These are phyloP conservation scores for Fusarium pininemorale DNA, from an alignment of 2,329 filamentous ascomycete genomes.

Conservation along the genomic window DNA sequence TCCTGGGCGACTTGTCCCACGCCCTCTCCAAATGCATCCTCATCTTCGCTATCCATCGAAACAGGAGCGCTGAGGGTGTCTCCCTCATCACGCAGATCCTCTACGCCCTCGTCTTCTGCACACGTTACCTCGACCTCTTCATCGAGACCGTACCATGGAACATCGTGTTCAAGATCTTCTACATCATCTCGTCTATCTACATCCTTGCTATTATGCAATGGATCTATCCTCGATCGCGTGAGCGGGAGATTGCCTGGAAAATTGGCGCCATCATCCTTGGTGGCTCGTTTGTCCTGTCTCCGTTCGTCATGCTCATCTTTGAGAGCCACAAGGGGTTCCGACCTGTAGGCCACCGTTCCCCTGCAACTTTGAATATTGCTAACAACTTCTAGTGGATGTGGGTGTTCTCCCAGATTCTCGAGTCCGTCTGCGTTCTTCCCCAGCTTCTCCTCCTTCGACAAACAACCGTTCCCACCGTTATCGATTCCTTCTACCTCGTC, in stretches of 20 bases:
- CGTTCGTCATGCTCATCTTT: constrained; percentile 77
- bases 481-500: constrained; percentile 95
- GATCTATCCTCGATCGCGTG: constrained; percentile 85
- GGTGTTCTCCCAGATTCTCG: constrained; percentile 90
- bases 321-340: constrained; percentile 60
- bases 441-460: constrained; percentile 92
- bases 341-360: constrained; percentile 54
- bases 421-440: constrained; percentile 89
- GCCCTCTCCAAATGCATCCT: constrained; percentile 88
- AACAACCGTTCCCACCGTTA: constrained; percentile 94
- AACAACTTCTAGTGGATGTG: constrained; percentile 71
- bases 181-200: constrained; percentile 84
- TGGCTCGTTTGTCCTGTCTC: constrained; percentile 73
- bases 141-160: constrained; percentile 69
- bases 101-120: constrained; percentile 85
- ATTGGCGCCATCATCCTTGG: constrained; percentile 75
- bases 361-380: neutral
- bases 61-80: constrained; percentile 88
- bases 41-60: constrained; percentile 89
- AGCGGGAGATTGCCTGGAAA: constrained; percentile 94
- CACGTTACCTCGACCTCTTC: constrained; percentile 88
- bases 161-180: constrained; percentile 87
- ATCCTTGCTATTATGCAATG: constrained; percentile 89
- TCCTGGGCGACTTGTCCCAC: constrained; percentile 86
- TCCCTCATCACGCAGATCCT: constrained; percentile 91